Evolutionary conservation across 805 yeast species (phyloP).

Genomic region (Hermanozyma aechmeae): DNA sequence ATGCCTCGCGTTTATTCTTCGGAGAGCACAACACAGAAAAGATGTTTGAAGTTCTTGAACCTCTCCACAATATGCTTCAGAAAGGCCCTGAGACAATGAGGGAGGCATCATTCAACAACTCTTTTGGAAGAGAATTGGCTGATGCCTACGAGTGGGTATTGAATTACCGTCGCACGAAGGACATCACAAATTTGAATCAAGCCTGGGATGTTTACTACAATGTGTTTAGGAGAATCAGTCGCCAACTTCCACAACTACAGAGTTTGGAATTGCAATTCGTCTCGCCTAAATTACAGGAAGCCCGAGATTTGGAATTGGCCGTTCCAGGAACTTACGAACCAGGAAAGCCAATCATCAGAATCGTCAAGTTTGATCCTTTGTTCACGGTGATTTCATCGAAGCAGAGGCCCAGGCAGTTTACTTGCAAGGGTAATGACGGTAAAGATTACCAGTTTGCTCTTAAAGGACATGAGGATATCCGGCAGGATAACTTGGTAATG

Average conservation of each 20-base stretch:
- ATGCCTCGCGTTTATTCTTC: constrained; percentile 87
- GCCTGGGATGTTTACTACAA: constrained; percentile 97
- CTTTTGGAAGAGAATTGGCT: constrained; percentile 85
- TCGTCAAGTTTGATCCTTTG: constrained; percentile 69
- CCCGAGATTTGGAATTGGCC: constrained; percentile 74
- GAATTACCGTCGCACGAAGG: constrained; percentile 77
- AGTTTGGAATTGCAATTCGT: constrained; percentile 86
- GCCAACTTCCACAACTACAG: constrained; percentile 81
- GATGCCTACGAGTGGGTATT: constrained; percentile 93
- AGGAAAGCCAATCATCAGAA: constrained; percentile 67
- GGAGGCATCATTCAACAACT: constrained; percentile 85
- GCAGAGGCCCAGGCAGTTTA: constrained; percentile 86
- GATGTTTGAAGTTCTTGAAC: constrained; percentile 87
- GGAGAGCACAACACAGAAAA: constrained; percentile 92
- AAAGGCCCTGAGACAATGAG: constrained; percentile 88
- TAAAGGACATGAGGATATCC: constrained; percentile 96
- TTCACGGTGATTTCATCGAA: constrained; percentile 86
- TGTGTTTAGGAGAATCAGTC: constrained; percentile 83
- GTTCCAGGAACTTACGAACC: constrained; percentile 91
- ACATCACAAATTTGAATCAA: constrained; percentile 81
- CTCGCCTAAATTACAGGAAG: constrained; percentile 79
- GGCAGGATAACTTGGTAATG: constrained; percentile 97
- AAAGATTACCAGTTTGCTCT: constrained; percentile 72
- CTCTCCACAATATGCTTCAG: constrained; percentile 75
- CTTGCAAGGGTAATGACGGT: constrained; percentile 84